Evolutionary conservation across 768 basidiomycete genomes (phyloP), one percentile per base, ranked within the genome.

Genomic region (Phlegmacium glaucopus): DNA sequence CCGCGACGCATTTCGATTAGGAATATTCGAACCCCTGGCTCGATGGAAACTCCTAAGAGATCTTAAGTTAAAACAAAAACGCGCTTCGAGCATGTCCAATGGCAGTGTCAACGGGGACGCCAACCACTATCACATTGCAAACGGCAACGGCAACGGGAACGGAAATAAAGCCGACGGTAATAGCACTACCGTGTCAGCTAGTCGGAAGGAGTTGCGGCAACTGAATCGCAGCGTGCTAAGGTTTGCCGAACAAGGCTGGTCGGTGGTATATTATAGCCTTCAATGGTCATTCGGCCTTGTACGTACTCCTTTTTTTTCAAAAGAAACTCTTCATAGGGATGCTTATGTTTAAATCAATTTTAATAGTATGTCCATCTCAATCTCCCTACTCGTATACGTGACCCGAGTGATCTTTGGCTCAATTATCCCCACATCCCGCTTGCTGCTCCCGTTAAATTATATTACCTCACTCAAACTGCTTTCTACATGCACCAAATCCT

Each of bases 211-310:
- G 57, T 69, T 76, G 15, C 80, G 75, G 44, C 77, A 73, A 55
- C 71, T 89, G 49, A 80, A 85, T 49, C 75, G 86, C 60, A 84
- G 81, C 51, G 83, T 93, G 35, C 63, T 89, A 38, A 76, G 96
- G 57, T 98, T 98, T 61, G 90, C 92, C 3, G 96, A 99, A 65
- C 96, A 99, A 68, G 89, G 92, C 47, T 98, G 93, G 90, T 82
- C 82, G 29, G 75, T 84, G 38, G 66, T 90, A 41, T 98, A 95
- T 66, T 93, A 90, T 61, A 70, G 80, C 34, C 47, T 79, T 1
- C 87, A 85, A 55, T 95, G 88, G 78, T 65, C 65, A 16, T 82
- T 83, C 63, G 95, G 95, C 25, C 55, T 91, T 54, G 95, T 95
- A 61, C 66, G 94, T 83, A n/a, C 39, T n/a, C 42, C 10, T 34